Evolutionary conservation across 202 grass and related monocot genomes (phyloP).

Genomic region (Sporobolus alterniflorus): DNA sequence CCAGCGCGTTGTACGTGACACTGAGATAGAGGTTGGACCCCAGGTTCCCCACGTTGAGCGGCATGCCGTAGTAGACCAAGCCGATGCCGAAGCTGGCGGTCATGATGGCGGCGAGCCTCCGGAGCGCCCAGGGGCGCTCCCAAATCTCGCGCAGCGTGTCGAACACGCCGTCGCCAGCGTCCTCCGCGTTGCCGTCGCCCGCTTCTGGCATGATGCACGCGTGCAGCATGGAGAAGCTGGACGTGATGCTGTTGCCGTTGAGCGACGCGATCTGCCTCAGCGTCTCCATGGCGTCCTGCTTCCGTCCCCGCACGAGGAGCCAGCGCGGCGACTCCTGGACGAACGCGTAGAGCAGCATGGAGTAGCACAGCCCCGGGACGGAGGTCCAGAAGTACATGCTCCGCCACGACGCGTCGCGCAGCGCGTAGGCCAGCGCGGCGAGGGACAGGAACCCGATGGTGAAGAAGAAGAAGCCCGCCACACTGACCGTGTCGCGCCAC

Average conservation of each 20-base stretch:
- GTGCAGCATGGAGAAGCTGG: constrained; percentile 82
- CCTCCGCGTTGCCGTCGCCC: too few relatives aligned
- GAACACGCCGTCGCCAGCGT: constrained; percentile 50
- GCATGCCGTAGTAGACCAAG: constrained; percentile 87
- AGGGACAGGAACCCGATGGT: constrained; percentile 82
- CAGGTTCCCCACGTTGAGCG: constrained; percentile 87
- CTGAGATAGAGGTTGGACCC: constrained; percentile 78
- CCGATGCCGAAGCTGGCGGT: constrained; percentile 70
- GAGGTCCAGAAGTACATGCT: constrained; percentile 82
- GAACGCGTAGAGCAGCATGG: constrained; percentile 54
- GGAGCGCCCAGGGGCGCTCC: constrained; percentile 69
- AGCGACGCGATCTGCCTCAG: constrained; percentile 53
- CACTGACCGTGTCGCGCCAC: constrained; percentile 79
- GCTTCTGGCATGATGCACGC: constrained; percentile 36
- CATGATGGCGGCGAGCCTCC: constrained; percentile 73
- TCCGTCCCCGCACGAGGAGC: constrained; percentile 83
- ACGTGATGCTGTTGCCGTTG: constrained; percentile 58
- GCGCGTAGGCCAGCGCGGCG: constrained; percentile 70
- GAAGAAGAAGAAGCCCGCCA: constrained; percentile 79
- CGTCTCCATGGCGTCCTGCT: constrained; percentile 74
- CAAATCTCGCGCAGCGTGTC: constrained; percentile 55
- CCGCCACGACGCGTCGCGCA: constrained; percentile 64
- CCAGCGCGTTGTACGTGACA: constrained; percentile 74
- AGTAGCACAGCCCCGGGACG: constrained; percentile 66
- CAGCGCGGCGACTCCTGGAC: constrained; percentile 92